These are phyloP conservation scores for Lachnellula subtilissima DNA, from an alignment of 2,329 filamentous ascomycete species.

Conservation along the genomic window DNA sequence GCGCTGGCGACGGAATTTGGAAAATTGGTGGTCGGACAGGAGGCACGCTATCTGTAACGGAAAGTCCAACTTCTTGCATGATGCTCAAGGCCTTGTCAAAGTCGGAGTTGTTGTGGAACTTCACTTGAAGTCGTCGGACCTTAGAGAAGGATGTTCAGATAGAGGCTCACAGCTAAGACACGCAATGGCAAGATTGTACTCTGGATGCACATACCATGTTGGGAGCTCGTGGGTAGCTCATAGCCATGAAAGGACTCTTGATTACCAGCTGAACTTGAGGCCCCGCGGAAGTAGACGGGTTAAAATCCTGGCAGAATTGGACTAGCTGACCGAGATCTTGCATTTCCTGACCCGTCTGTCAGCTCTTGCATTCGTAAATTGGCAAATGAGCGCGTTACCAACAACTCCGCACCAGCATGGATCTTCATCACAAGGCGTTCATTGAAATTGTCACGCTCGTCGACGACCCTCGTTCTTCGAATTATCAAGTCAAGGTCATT, in stretches of 20 bases:
- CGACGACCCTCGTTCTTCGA: constrained; percentile 16
- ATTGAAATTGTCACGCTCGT: constrained; percentile 18
- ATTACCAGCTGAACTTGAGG: constrained; percentile 31
- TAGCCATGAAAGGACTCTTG: constrained; percentile 31
- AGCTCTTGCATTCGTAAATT: neutral
- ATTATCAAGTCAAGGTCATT: constrained; percentile 28
- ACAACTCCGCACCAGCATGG: constrained; percentile 35
- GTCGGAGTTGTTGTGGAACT: constrained; percentile 35
- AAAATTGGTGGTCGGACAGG: neutral
- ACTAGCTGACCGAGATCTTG: constrained; percentile 28
- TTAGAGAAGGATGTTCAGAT: constrained; percentile 17
- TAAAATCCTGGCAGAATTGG: constrained; percentile 12
- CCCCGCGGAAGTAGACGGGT: constrained; percentile 17
- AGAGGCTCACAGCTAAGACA: neutral
- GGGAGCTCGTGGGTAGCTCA: constrained; percentile 30
- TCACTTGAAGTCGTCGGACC: constrained; percentile 41
- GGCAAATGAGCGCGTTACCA: constrained; percentile 33
- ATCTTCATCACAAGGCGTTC: constrained; percentile 34
- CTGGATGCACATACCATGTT: constrained; percentile 21
- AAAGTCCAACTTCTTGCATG: constrained; percentile 32
- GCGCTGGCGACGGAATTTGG: constrained; percentile 10
- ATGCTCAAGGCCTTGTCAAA: constrained; percentile 27
- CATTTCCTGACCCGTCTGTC: constrained; percentile 22
- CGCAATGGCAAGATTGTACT: neutral
- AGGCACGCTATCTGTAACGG: constrained; percentile 23